Evolutionary conservation across 1,284 basidiomycete genomes (phyloP).

Genomic region (Phaffia rhodozyma): DNA sequence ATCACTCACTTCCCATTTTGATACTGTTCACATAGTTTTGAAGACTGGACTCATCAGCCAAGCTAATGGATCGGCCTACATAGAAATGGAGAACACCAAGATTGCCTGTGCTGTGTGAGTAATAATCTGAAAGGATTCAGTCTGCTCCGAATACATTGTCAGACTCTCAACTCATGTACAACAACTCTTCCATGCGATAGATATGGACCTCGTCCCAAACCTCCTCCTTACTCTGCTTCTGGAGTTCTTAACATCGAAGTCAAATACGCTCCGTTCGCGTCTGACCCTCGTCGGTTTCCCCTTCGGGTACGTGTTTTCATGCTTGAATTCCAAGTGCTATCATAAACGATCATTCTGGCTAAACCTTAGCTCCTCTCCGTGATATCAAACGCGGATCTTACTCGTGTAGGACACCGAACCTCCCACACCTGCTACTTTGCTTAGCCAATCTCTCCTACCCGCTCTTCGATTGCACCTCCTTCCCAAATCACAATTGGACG

Average conservation of each 20-base stretch:
- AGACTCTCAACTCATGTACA: too few species aligned
- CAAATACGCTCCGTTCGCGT: slow-evolving; percentile 91
- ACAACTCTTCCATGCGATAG: slow-evolving; percentile 36
- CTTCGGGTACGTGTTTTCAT: slow-evolving; percentile 53
- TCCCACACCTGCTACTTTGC: slow-evolving; percentile 61
- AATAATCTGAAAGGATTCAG: too few species aligned
- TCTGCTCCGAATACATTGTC: too few species aligned
- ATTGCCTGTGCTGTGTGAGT: slow-evolving; percentile 85
- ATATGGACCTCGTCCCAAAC: slow-evolving; percentile 71
- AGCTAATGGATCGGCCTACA: slow-evolving; percentile 89
- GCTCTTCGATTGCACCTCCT: slow-evolving; percentile 77
- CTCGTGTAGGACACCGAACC: slow-evolving; percentile 77
- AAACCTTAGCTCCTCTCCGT: background rate
- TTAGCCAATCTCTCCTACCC: slow-evolving; percentile 76
- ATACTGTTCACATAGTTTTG: slow-evolving; percentile 47
- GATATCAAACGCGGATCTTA: background rate
- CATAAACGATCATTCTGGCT: background rate
- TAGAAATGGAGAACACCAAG: slow-evolving; percentile 80
- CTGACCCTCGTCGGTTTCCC: slow-evolving; percentile 59
- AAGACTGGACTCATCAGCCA: slow-evolving; percentile 79
- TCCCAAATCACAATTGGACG: slow-evolving; percentile 86
- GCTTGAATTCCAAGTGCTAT: background rate
- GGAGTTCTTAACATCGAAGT: slow-evolving; percentile 88
- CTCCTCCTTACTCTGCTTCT: slow-evolving; percentile 59
- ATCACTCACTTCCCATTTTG: slow-evolving; percentile 11